Evolutionary conservation across 306 rosid genomes (phyloP), one percentile per base, ranked within the genome.

Genomic region (Prunus davidiana): DNA sequence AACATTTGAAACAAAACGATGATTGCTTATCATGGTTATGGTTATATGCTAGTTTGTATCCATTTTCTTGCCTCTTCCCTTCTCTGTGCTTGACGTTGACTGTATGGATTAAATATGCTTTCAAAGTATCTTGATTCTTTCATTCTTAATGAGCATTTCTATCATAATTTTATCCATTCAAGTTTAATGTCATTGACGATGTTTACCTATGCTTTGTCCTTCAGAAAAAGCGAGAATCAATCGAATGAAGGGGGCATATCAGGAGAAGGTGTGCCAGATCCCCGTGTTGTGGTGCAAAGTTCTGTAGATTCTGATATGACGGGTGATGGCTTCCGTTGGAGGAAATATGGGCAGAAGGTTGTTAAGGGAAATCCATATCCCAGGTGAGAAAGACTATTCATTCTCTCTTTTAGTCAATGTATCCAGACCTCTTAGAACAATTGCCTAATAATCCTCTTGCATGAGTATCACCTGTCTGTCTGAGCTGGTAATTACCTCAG

Each of bases 261-360:
- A 64, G 89, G 86, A 18, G 96, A 90, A 68, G 89, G 80, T 34
- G 74, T 81, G 66, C 88, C 32, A 64, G 92, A 92, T 81, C 85
- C 88, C 3, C 86, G 87, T 12, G 71, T 83, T 52, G 84, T 85
- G 83, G 88, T 84, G 83, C 96, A 88, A 83, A 89, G 81, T 72
- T 82, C 87, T 19, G 73, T 74, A 1, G 93, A 90, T 80, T 77
- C 89, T 38, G 97, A 90, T 72, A 79, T 89, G 25, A 61, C 87
- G 2, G 89, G 91, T 49, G 96, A 95, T 77, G 97, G 97, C 60
- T 88, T 89, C 78, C 97, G 97, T 74, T 95, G 99, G 99, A 92
- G 97, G 83, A 95, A 95, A 87, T 95, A 95, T 80, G 99, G 99
- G 10, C 97, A 95, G 89, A 95, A 95, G 71, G 93, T 95, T 81